Conservation (phyloP, 768 basidiomycete genomes). For the Obba rivulosa region DNA sequence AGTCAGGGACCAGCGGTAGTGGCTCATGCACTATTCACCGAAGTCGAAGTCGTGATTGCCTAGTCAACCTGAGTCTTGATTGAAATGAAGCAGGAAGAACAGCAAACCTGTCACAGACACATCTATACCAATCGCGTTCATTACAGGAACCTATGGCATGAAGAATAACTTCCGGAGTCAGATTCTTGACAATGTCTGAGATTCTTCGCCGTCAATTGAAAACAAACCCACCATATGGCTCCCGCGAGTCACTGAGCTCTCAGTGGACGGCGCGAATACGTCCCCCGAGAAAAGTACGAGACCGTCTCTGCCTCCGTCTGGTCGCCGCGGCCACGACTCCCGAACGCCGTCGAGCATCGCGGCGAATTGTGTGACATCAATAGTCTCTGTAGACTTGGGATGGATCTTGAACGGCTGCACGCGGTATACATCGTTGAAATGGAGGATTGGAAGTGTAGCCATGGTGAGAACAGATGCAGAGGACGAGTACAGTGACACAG, state of each 20-base stretch:
- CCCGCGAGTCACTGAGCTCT: constrained; percentile 83
- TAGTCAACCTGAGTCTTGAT: constrained; percentile 29
- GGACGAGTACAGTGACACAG: background rate
- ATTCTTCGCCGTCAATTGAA: background rate
- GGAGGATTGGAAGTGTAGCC: constrained; percentile 43
- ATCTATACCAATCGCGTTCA: constrained; percentile 78
- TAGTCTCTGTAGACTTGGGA: constrained; percentile 49
- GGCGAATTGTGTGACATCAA: constrained; percentile 86
- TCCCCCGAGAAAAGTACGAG: constrained; percentile 86
- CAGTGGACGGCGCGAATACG: constrained; percentile 80
- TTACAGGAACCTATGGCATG: constrained; percentile 66
- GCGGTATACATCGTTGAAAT: constrained; percentile 84
- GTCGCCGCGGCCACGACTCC: constrained; percentile 43
- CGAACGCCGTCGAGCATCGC: constrained; percentile 62
- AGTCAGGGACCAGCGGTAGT: background rate
- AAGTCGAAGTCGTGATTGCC: constrained; percentile 95
- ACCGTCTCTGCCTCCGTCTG: constrained; percentile 58
- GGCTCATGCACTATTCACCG: constrained; percentile 34
- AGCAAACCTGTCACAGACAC: constrained; percentile 71
- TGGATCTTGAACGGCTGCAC: constrained; percentile 69
- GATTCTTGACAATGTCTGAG: background rate
- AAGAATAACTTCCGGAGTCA: constrained; percentile 2
- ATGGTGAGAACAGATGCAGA: constrained; percentile 18
- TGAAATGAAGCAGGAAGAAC: no score
- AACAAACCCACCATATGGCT: constrained; percentile 72